Evolutionary conservation across 495 filamentous ascomycete species (phyloP).

Genomic region (Podospora pseudocomata): DNA sequence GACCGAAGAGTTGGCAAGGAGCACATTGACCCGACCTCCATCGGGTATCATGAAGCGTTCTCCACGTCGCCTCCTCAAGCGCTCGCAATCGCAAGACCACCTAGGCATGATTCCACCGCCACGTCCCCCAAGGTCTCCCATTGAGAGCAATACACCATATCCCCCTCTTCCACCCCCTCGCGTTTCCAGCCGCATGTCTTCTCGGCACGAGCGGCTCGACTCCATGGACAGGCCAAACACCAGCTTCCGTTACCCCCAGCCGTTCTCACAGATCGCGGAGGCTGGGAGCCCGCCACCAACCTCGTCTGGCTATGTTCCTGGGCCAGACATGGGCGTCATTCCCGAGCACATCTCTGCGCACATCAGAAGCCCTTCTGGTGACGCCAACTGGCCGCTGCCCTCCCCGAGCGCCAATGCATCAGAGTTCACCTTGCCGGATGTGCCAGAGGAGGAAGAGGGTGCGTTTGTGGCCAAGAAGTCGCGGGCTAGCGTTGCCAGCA

Average conservation of each 20-base stretch:
- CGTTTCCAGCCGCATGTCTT: constrained; percentile 48
- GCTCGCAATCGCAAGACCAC: constrained; percentile 47
- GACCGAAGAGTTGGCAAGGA: constrained; percentile 14
- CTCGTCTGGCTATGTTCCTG: constrained; percentile 28
- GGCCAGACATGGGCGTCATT: constrained; percentile 30
- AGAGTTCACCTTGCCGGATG: constrained; percentile 56
- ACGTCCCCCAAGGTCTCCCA: constrained; percentile 47
- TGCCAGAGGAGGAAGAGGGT: constrained; percentile 71
- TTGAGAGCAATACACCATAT: constrained; percentile 30
- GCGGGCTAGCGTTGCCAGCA: constrained; percentile 40
- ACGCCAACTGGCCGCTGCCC: constrained; percentile 47
- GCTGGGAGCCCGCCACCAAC: constrained; percentile 27
- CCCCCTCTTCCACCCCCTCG: constrained; percentile 42
- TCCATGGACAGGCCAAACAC: constrained; percentile 40
- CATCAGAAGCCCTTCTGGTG: constrained; percentile 46
- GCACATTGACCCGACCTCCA: constrained; percentile 19
- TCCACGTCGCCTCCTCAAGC: constrained; percentile 36
- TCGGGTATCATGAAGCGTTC: constrained; percentile 25
- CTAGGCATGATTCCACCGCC: constrained; percentile 41
- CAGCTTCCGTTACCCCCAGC: constrained; percentile 41
- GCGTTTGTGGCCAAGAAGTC: constrained; percentile 27
- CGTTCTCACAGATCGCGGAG: constrained; percentile 29
- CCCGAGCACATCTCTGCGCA: constrained; percentile 30
- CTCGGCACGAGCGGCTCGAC: constrained; percentile 42
- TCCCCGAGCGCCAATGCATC: constrained; percentile 40